Base-by-base conservation (phyloP, 345 rosid genomes). In the Pseudoturritis turrita region DNA sequence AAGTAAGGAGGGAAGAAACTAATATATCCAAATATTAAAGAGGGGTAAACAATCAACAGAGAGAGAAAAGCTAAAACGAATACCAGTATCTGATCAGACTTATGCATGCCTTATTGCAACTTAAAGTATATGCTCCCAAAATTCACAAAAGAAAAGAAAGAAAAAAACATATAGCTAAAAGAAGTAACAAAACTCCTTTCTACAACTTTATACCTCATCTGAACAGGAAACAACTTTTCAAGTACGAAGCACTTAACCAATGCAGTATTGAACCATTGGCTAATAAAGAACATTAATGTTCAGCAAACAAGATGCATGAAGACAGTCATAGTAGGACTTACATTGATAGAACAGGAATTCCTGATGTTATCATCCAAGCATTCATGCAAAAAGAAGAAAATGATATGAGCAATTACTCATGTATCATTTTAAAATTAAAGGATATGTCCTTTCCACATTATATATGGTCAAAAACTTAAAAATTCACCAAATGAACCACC, bases 341-440 rank as follows among this genome's bases (percentile, higher is more conserved):
- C 99, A 83, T 88, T 81, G 99, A 95, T 54, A 95, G 87, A 75
- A 95, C 87, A 71, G 99, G 99, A 75, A 95, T 95, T 71, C 96
- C 99, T 95, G 97, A 74, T 62, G 79, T 63, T 37, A 58, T 77
- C 83, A 75, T 76, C 81, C 83, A 70, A 74, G 73, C 83, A 80
- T 61, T 77, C 80, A 82, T 56, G 73, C 68, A 77, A 78, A 53
- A 58, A 60, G 49, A 73, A 62, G 77, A 77, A 77, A 71, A 61
- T 6, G 52, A 68, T 17, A 19, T 59, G 59, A 77, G 68, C 54
- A 65, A 51, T 36, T 47, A 50, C 18, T 33, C 40, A 41, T 65
- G 66, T 65, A 40, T 47, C 8, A 51, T 56, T 47, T 10, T 7
- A 21, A 39, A 35, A 8, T 9, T 17, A 49, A 22, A 63, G 28